These are phyloP conservation scores for Cardiospermum halicacabum DNA, from an alignment of 345 rosid genomes.

Conservation along the genomic window DNA sequence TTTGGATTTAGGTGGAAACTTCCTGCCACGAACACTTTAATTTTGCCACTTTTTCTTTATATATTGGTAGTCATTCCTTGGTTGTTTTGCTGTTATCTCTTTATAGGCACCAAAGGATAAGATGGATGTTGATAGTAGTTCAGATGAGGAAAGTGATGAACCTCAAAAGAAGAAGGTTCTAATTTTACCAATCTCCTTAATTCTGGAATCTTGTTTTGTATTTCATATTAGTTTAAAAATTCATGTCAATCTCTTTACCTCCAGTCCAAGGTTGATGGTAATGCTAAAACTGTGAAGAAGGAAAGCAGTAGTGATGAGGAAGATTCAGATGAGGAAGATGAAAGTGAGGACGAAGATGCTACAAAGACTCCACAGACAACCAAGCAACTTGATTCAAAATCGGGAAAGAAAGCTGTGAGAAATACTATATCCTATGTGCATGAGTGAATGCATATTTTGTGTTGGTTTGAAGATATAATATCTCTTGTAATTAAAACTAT, in stretches of 20 bases:
- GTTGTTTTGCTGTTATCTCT: background rate
- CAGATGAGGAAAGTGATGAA: conserved; percentile 43
- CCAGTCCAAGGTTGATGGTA: conserved; percentile 23
- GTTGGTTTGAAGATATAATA: background rate
- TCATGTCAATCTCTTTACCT: background rate
- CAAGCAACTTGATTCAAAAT: conserved; percentile 26
- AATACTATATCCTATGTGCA: background rate
- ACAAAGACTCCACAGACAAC: conserved; percentile 28
- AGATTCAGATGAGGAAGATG: conserved; percentile 29
- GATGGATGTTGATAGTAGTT: conserved; percentile 23
- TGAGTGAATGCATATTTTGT: background rate
- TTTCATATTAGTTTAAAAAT: background rate
- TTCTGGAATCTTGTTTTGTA: background rate
- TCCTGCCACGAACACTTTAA: background rate
- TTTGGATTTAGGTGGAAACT: no score
- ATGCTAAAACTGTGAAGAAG: conserved; percentile 30
- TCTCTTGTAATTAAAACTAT: background rate
- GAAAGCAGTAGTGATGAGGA: conserved; percentile 57
- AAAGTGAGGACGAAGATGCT: conserved; percentile 50
- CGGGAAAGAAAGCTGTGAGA: conserved; percentile 39
- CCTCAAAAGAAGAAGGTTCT: conserved; percentile 46
- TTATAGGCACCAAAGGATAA: conserved; percentile 12
- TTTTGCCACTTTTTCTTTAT: background rate
- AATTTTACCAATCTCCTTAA: background rate
- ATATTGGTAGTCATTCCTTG: background rate